Evolutionary conservation across 805 yeast species (phyloP), one percentile per base, ranked within the genome.

Genomic region (Kregervanrija pseudodelftensis): DNA sequence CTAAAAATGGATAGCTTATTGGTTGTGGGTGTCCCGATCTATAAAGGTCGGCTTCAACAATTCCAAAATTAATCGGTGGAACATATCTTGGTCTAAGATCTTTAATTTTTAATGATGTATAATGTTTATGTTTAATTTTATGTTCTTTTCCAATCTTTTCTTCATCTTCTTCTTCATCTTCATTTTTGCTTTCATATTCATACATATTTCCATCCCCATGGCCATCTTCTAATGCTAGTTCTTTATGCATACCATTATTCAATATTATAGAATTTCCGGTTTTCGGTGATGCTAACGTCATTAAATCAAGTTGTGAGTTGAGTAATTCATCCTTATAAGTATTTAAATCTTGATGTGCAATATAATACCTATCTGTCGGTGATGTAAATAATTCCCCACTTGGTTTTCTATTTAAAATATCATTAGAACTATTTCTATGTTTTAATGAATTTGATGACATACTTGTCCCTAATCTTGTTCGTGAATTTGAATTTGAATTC

Each of bases 21-120:
- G 87, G 85, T 69, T 88, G 85, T 1, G 99, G 99, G 58, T 90
- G 95, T 1, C 99, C 99, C 1, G 95, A 82, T 14, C 99, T 68
- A 61, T 90, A 91, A 11, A 91, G 77, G 7, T 85, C 81, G 46
- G 87, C 89, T 48, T 86, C 96, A 2, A 93, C 96, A 16, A 87
- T 76, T 1, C 95, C 77, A 57, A 91, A 91, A 63, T 88, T 90
- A 53, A 93, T 71, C 1, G 99, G 99, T 4, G 99, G 99, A 1
- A 90, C 95, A 50, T 71, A 76, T 36, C 56, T 49, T 2, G 68
- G 68, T 42, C 47, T 53, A 14, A 49, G 53, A 36, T 60, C 63
- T 33, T 56, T 48, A 31, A 64, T 64, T 42, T 55, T 61, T 33
- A 64, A 52, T 11, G 66, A 59, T 2, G 67, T 64, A 48, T 61